Evolutionary conservation across 2,329 filamentous ascomycete genomes (phyloP), one percentile per base, ranked within the genome.

Genomic region (Scytalidium sp.): DNA sequence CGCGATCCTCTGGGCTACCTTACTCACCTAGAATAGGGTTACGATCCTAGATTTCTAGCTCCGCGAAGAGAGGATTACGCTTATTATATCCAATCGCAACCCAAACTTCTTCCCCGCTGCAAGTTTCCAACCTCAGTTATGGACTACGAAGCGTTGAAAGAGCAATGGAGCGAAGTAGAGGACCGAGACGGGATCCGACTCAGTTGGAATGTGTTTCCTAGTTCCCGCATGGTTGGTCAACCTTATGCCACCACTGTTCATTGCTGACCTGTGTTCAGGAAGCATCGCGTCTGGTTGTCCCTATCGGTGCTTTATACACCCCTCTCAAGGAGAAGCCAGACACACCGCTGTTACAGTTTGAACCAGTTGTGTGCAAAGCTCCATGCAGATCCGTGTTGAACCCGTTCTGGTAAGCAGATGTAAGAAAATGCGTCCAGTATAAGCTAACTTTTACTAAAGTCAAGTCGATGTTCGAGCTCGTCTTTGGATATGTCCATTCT

Each of bases 141-240:
- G 91, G 92, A 96, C 69, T 96, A 90, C 78, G 92, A 97, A 70
- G 81, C 85, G 60, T 75, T 96, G 60, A 97, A 97, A 75, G 92
- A 97, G 73, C 88, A 93, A 75, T 97, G 92, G 92, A 90, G 87
- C 65, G 91, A 97, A 70, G 86, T 96, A 51, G 94, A 99, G 76
- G 94, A 99, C 66, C 85, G 90, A 61, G 94, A 99, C 83, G 94
- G 94, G 54, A 84, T 97, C 65, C 86, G 94, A 56, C 80, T 99
- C 59, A 97, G 93, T 73, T 99, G 94, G 94, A 99, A 99, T 69
- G 95, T 95, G 54, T 96, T 99, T 66, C 94, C 94, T 45, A 97
- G 92, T 76, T 93, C 93, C 65, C 90, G 94, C 69, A 97, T 99
- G 91, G 92, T 90, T 62, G 62, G 80, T 73, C 50, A 54, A 49